Evolutionary conservation across 176 grass and related monocot species (phyloP), one percentile per base, ranked within the genome.

Genomic region (Oryza meridionalis): DNA sequence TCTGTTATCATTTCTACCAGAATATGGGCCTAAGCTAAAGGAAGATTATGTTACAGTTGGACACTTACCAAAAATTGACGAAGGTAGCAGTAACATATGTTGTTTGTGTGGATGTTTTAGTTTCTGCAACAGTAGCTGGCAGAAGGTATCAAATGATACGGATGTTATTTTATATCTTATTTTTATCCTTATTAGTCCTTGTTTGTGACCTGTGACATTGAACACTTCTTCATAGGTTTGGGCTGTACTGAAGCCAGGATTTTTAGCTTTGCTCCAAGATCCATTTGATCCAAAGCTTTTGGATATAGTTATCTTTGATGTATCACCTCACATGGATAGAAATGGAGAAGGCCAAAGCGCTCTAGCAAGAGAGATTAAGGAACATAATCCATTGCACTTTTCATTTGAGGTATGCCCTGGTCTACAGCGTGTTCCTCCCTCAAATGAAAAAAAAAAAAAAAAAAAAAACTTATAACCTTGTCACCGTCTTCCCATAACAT

Each of bases 191-290:
- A 73, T 81, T 19, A 25, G 29, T 22, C 50, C 12, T 64, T 85
- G 49, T 44, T 43, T 78, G 67, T 47, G 46, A 81, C 22, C 42
- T 27, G 21, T 74, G 65, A 84, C 73, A 81, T 38, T 49, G 19
- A 79, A 75, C 55, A 37, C 32, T 85, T 49, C 4, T 65, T 75
- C 31, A 73, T 70, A 97, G 94, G 91, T 97, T 64, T 97, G 94
- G 94, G 94, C 89, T 81, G 94, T 97, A 70, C 67, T 97, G 79
- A 97, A 97, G 75, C 91, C 94, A 43, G 91, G 94, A 79, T 97
- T 97, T 70, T 90, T 97, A 82, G 91, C 89, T 82, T 91, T 97
- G 70, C 88, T 97, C 55, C 83, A 93, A 84, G 91, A 97, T 78
- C 94, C 91, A 42, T 93, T 93, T 86, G 91, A 93, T 91, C 86